These are phyloP conservation scores for Sugiyamaella paludigena DNA, from an alignment of 1,139 yeast genomes.

Conservation along the genomic window DNA sequence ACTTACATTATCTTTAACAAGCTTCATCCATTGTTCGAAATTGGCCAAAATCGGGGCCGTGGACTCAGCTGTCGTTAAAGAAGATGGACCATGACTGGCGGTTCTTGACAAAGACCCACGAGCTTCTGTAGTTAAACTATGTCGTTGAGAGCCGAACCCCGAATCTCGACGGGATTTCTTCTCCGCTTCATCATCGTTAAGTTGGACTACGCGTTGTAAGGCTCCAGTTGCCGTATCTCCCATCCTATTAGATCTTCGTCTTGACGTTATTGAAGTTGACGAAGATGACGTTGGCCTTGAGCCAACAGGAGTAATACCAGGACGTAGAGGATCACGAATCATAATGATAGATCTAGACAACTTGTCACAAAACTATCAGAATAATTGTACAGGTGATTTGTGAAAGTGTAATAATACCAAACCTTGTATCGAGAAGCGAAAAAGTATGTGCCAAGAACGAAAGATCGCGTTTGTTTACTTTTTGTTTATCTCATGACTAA, in stretches of 20 bases:
- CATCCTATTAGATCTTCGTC: conserved; percentile 11
- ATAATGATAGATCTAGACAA: too few relatives aligned
- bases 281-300: neutral
- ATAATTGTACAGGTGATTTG: too few relatives aligned
- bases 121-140: conserved; percentile 24
- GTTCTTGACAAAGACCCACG: conserved; percentile 24
- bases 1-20: conserved; percentile 70
- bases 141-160: conserved; percentile 12
- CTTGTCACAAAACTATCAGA: too few relatives aligned
- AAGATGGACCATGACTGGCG: conserved; percentile 2
- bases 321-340: neutral
- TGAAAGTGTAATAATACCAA: too few relatives aligned
- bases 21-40: conserved; percentile 86
- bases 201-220: conserved; percentile 19
- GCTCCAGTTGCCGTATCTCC: neutral
- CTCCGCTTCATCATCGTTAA: conserved; percentile 35
- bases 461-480: conserved; percentile 1
- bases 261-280: neutral
- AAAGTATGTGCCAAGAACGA: neutral
- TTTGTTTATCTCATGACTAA: too few relatives aligned
- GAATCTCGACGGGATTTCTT: conserved; percentile 29
- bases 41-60: conserved; percentile 49
- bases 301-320: neutral
- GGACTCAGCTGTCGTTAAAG: conserved; percentile 10
- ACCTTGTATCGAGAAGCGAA: too few relatives aligned